Evolutionary conservation across 441 rosid species (phyloP), one percentile per base, ranked within the genome.

Genomic region (Aleurites moluccanus): DNA sequence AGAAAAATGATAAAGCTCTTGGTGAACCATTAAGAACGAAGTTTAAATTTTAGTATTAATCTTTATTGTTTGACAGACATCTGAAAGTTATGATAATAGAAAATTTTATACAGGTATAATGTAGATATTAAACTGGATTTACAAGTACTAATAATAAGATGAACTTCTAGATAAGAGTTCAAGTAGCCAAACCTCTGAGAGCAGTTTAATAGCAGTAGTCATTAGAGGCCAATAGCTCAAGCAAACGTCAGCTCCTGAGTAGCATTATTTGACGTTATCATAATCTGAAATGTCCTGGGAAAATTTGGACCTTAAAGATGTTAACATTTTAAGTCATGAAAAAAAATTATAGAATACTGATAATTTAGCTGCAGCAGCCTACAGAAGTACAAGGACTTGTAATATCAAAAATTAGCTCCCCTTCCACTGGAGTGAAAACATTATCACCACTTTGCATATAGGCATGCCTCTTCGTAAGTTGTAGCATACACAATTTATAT

Each of bases 191-290:
- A 91, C 98, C 98, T 88, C 92, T 85, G 38, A 93, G 88, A 52
- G 96, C 85, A 74, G 89, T 83, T 93, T 95, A 79, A 95, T 90
- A 73, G 98, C 97, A 79, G 87, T 83, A 6, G 98, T 93, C 96
- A 95, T 95, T 75, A 91, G 78, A 75, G 99, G 98, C 98, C 98
- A 93, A 83, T 97, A 95, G 6, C 85, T 87, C 81, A 91, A 82
- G 85, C 97, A 95, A 83, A 88, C 90, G 84, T 91, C 97, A 27
- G 98, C 98, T 72, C 97, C 97, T 0, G 96, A 87, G 88, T 97
- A 95, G 84, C 98, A 95, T 74, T 86, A 93, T 79, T 98, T 89
- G 71, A 90, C 91, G 50, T 95, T 94, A 47, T 95, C 98, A 77
- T 95, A 95, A 76, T 95, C 98, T 65, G 97, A 78, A 47, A 95